Percentiles rank a stretch among this genome's conserved stretches.
Evolutionary conservation across 345 rosid species (phyloP).

Genomic region (Rhizophora mangle): DNA sequence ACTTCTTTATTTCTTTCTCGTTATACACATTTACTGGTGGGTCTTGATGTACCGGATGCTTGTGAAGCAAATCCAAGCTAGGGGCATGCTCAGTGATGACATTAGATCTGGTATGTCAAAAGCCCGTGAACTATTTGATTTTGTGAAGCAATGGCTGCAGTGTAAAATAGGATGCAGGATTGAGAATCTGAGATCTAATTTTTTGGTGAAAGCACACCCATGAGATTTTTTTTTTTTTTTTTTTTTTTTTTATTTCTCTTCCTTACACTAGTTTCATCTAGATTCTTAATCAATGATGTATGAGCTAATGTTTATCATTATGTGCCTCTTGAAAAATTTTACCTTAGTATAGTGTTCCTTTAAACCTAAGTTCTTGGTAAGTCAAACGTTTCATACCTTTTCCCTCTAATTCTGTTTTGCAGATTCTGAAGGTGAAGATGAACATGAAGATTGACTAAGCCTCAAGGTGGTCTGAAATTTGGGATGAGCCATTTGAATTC

Average conservation of each 20-base stretch:
- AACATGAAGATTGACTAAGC: constrained; percentile 43
- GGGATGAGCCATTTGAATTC: not conserved
- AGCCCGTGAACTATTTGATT: not conserved
- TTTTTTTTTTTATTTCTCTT: not conserved
- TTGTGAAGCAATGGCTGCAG: not conserved
- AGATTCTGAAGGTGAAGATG: constrained; percentile 51
- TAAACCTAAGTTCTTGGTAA: not conserved
- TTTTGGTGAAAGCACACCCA: not conserved
- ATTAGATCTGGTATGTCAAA: constrained; percentile 32
- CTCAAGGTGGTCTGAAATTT: constrained; percentile 13
- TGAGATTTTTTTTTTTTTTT: not conserved
- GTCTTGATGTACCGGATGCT: constrained; percentile 38
- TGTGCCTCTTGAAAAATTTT: not conserved
- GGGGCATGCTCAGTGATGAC: constrained; percentile 35
- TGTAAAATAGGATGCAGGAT: not conserved
- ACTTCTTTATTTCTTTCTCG: constrained; percentile 31
- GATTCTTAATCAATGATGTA: not conserved
- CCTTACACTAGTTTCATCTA: not conserved
- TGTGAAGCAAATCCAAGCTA: constrained; percentile 34
- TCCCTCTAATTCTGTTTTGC: constrained; percentile 3
- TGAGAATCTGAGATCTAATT: not conserved
- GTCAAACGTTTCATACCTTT: not conserved
- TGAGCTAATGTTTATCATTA: not conserved
- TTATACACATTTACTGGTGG: constrained; percentile 38
- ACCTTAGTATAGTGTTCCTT: not conserved